Conservation (phyloP, 179 eudicot genomes). For the Beta macrorhiza region DNA sequence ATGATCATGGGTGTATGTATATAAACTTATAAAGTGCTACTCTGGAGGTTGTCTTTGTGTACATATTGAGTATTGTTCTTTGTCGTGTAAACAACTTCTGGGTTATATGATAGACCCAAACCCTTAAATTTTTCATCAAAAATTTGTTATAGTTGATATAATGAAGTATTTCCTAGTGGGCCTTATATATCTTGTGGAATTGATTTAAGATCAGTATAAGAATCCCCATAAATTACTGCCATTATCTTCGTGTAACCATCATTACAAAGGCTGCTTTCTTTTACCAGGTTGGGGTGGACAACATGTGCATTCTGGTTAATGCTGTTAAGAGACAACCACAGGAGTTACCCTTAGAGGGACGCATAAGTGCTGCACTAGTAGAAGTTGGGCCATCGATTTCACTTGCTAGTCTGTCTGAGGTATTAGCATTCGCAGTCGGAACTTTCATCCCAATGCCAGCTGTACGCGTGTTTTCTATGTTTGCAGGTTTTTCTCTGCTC, state of each 20-base stretch:
- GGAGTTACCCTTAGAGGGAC: conserved; percentile 79
- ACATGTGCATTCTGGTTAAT: conserved; percentile 97
- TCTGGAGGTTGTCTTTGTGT: neutral
- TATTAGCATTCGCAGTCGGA: conserved; percentile 97
- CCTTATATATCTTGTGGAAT: too few relatives aligned
- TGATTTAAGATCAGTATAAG: too few relatives aligned
- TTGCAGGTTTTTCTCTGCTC: conserved; percentile 67
- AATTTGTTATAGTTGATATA: too few relatives aligned
- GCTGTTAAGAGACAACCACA: conserved; percentile 87
- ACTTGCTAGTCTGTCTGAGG: conserved; percentile 93
- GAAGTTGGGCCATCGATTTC: conserved; percentile 99
- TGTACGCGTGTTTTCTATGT: conserved; percentile 96
- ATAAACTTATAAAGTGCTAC: neutral
- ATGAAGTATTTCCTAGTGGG: too few relatives aligned
- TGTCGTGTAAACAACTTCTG: neutral
- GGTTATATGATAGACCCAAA: neutral
- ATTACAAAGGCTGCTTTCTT: conserved; percentile 14
- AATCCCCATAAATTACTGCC: neutral
- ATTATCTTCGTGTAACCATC: neutral
- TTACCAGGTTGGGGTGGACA: conserved; percentile 95
- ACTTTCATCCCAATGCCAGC: conserved; percentile 99
- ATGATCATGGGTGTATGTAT: neutral
- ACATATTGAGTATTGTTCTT: neutral
- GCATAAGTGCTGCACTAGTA: conserved; percentile 91
- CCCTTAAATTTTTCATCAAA: too few relatives aligned